Base-by-base conservation (phyloP, 768 basidiomycete genomes). In the Pulveroboletus sp. region DNA sequence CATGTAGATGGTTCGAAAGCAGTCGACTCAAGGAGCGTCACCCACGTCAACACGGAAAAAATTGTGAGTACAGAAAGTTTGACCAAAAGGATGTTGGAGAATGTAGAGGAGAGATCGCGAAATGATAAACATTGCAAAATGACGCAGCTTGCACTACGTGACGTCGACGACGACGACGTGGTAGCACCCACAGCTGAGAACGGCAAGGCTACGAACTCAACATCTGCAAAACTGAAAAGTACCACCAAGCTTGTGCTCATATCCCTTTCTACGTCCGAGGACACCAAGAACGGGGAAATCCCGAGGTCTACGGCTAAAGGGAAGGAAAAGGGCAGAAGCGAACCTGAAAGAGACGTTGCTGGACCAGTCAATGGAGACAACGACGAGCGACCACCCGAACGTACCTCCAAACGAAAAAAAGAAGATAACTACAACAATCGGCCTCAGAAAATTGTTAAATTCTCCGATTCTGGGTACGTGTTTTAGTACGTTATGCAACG, bases 381-480 rank as follows among this genome's bases (percentile, higher is more conserved):
- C 4, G 43, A 33, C 17, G 38, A 46, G n/a, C 50, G 10, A 37
- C 51, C 27, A 30, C 41, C 32, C 1, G 40, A 46, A 21, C 32
- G 30, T 24, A 13, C 38, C 11, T 27, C 52, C 7, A 62, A 57
- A 37, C 52, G 59, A 46, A 53, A 54, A 58, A 52, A 57, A 21
- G 53, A 55, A 8, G 65, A 56, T 13, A 48, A 55, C 4, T 47
- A 61, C 13, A 52, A 65, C 14, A 54, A 67, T 13, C 55, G 49
- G 48, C 63, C 62, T 39, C 48, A 41, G 30, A 67, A 69, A 51
- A 39, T 31, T 37, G 53, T 49, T 26, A 61, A 55, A 32, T 49
- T 57, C 26, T 39, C 54, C 4, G 55, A 56, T 11, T 31, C 45
- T 45, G 17, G 13, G 65, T 65, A 35, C 8, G 62, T 56, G 24